Evolutionary conservation across 305 asterid species (phyloP), one percentile per base, ranked within the genome.

Genomic region (Rubia balearica): DNA sequence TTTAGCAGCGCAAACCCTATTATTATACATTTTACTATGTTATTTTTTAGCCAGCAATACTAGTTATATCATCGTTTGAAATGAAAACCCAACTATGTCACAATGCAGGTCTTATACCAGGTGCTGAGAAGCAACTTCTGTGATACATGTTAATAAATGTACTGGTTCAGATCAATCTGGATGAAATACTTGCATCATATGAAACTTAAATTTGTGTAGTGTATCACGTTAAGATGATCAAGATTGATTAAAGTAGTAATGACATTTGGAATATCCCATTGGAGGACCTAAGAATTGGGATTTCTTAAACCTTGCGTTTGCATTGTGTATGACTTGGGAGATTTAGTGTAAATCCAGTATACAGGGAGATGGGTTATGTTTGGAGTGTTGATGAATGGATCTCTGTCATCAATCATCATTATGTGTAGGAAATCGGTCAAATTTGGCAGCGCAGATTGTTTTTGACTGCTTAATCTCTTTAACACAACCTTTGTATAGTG

Each of bases 211-310:
- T 41, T 42, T 24, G 40, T 33, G 9, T 65, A 24, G n/a, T 19
- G 68, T 43, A 11, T 17, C 30, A 7, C 0, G 36, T 38, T 64
- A 38, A 11, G 2, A 24, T 21, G n/a, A n/a, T 11, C 16, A 49
- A 38, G 36, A 24, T 21, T 19, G 55, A 38, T 19, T 65, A 19
- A 9, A 41, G 4, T 5, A 6, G 46, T 33, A 33, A 33, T 33
- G 38, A 33, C 5, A 33, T 33, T 33, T 33, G 38, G 38, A 33
- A 33, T 33, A 4, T 33, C 5, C 38, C 38, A 33, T 33, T 66
- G 41, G 27, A 65, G 40, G 36, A 22, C 70, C 56, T 49, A 66
- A 45, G 69, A 11, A 66, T 24, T 41, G 27, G 33, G 22, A 67
- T 67, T 27, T 38, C 21, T 48, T 8, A 8, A 6, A 46, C 61